Evolutionary conservation across 345 rosid genomes (phyloP).

Genomic region (Brassica carinata): DNA sequence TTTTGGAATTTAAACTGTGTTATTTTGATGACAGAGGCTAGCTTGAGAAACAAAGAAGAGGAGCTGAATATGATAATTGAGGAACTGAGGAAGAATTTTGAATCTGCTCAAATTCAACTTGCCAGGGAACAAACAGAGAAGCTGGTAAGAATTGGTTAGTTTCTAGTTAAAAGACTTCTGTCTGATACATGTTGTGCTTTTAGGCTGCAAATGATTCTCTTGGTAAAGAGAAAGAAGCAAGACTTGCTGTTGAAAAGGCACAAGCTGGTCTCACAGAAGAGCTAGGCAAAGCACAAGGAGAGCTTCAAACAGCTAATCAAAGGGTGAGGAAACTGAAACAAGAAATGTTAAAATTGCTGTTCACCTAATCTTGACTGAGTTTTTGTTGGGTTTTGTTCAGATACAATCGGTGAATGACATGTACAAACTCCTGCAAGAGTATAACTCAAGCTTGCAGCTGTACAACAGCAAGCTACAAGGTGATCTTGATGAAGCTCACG

Average conservation of each 20-base stretch:
- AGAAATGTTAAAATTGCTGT: neutral
- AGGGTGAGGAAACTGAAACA: conserved; percentile 56
- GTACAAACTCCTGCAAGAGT: conserved; percentile 94
- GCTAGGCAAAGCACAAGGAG: conserved; percentile 76
- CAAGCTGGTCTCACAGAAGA: conserved; percentile 78
- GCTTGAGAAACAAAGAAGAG: conserved; percentile 77
- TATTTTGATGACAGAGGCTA: conserved; percentile 57
- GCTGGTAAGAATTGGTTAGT: conserved; percentile 52
- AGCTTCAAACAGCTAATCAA: conserved; percentile 88
- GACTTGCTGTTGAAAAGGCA: conserved; percentile 65
- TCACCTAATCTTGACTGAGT: conserved; percentile 1
- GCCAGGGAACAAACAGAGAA: conserved; percentile 85
- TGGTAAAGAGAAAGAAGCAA: conserved; percentile 74
- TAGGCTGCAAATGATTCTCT: conserved; percentile 83
- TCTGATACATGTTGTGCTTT: conserved; percentile 24
- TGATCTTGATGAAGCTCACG: conserved; percentile 86
- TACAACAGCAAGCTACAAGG: conserved; percentile 92
- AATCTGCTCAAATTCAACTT: conserved; percentile 73
- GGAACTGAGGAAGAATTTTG: conserved; percentile 79
- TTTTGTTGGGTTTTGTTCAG: conserved; percentile 46
- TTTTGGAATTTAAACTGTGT: conserved; percentile 8
- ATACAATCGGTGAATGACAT: conserved; percentile 87
- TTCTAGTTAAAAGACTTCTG: neutral
- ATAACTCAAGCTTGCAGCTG: conserved; percentile 90
- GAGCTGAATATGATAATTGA: conserved; percentile 86